These are phyloP conservation scores for Colletotrichum noveboracense DNA, from an alignment of 2,329 filamentous ascomycete genomes.

Conservation along the genomic window DNA sequence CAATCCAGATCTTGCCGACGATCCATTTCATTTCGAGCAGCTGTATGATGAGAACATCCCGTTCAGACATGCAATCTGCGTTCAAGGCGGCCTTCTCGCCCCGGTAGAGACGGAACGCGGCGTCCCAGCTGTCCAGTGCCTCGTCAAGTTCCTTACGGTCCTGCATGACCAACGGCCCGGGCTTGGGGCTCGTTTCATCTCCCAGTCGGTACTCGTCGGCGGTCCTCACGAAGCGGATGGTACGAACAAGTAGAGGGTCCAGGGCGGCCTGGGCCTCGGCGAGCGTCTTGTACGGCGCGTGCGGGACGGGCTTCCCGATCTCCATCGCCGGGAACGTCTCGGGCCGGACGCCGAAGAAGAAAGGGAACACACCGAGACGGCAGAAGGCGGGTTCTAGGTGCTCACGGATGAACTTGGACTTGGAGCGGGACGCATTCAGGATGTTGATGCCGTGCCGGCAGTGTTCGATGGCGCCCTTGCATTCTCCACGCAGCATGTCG, in stretches of 20 bases:
- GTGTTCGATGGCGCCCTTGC: slow-evolving; percentile 38
- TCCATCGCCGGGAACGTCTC: slow-evolving; percentile 28
- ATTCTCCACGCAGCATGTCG: slow-evolving; percentile 44
- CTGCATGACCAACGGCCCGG: slow-evolving; percentile 21
- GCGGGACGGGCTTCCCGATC: neutral
- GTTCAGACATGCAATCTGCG: neutral
- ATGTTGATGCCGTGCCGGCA: slow-evolving; percentile 42
- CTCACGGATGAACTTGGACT: slow-evolving; percentile 28
- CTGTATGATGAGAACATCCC: slow-evolving; percentile 17
- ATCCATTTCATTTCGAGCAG: slow-evolving; percentile 34
- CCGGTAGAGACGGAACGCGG: slow-evolving; percentile 25
- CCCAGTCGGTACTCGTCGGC: slow-evolving; percentile 32
- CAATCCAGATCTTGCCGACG: slow-evolving; percentile 37
- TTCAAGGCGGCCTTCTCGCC: neutral
- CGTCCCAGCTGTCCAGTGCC: slow-evolving; percentile 33
- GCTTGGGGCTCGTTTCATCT: neutral
- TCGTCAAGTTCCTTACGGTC: slow-evolving; percentile 26
- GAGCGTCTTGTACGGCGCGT: slow-evolving; percentile 13
- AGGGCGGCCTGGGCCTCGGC: slow-evolving; percentile 34
- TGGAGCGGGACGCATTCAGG: slow-evolving; percentile 28
- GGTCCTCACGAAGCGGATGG: slow-evolving; percentile 33
- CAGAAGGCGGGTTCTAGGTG: slow-evolving; percentile 41
- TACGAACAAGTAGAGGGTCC: slow-evolving; percentile 30
- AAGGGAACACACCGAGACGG: slow-evolving; percentile 42
- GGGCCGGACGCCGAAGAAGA: slow-evolving; percentile 37